Evolutionary conservation across 2,329 filamentous ascomycete genomes (phyloP).

Genomic region (Acrocalymma vagum): DNA sequence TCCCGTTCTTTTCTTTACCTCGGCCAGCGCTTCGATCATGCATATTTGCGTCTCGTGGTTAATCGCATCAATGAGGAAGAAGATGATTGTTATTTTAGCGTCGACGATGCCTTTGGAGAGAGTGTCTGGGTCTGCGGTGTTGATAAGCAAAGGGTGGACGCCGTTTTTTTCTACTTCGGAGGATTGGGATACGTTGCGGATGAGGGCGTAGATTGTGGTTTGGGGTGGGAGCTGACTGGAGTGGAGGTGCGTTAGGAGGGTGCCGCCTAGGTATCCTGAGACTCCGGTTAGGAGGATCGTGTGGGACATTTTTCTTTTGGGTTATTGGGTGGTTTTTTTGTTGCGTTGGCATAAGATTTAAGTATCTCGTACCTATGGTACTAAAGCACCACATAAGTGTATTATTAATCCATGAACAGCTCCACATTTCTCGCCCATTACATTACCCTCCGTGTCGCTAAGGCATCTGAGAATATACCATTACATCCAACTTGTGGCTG

Average conservation of each 20-base stretch:
- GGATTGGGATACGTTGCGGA: conserved; percentile 57
- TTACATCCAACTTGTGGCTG: too few species aligned
- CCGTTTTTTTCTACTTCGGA: conserved; percentile 54
- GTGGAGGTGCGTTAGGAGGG: conserved; percentile 53
- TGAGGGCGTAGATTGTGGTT: conserved; percentile 56
- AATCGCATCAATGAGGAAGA: conserved; percentile 56
- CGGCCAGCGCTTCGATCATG: conserved; percentile 57
- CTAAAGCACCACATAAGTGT: too few species aligned
- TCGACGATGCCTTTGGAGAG: conserved; percentile 50
- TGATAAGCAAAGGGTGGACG: conserved; percentile 52
- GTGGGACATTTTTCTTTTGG: too few species aligned
- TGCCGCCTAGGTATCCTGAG: conserved; percentile 64
- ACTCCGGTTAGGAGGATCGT: conserved; percentile 61
- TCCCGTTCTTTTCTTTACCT: conserved; percentile 53
- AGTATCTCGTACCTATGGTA: too few species aligned
- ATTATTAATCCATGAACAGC: too few species aligned
- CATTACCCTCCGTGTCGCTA: too few species aligned
- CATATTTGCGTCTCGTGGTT: conserved; percentile 38
- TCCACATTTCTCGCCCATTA: too few species aligned
- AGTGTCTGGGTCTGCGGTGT: conserved; percentile 47
- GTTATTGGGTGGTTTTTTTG: too few species aligned
- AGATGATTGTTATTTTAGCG: conserved; percentile 59
- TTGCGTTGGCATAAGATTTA: too few species aligned
- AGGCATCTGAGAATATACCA: too few species aligned
- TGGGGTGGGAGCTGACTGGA: conserved; percentile 52